Evolutionary conservation across 2,329 filamentous ascomycete species (phyloP), one percentile per base, ranked within the genome.

Genomic region (Cordyceps fumosorosea): DNA sequence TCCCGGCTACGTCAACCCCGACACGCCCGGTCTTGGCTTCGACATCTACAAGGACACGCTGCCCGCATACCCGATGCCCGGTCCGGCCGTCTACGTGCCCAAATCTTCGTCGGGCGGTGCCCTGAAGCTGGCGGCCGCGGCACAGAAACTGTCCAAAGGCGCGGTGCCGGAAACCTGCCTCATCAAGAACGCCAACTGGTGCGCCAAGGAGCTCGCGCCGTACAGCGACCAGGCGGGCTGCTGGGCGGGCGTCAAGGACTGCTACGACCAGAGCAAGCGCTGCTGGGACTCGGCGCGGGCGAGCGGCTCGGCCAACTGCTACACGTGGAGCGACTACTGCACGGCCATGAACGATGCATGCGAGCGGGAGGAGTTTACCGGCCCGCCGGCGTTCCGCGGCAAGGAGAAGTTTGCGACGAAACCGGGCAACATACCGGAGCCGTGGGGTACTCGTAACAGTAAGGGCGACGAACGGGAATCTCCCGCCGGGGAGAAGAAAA

Each of bases 111-210:
- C 51, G n/a, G 24, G 18, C 10, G 29, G 34, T 14, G 29, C 51
- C 18, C 63, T 65, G 20, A 62, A 62, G 10, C 61, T 67, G 20
- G 58, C 58, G 42, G 40, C 40, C 6, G 16, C 40, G n/a, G 40
- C 40, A 1, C 40, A 44, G 40, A 65, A 66, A 56, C 62, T 70
- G 52, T 62, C 69, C 50, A 76, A 80, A 47, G 86, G 85, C 14
- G 72, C 80, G 14, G 76, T 84, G 58, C 87, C 87, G 0, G 60
- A 69, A 1, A 75, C 78, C 67, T 89, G 84, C 69, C 76, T 89
- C 44, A 69, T 87, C 64, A 84, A 85, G 69, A 90, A 89, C 70
- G 88, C 77, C 63, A 90, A 91, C 76, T 91, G 88, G 88, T 89
- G 86, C 73, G 87, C 81, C 57, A 76, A 80, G 63, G 81, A 89